Evolutionary conservation across 768 basidiomycete species (phyloP), one percentile per base, ranked within the genome.

Genomic region (Lactarius akahatsu): DNA sequence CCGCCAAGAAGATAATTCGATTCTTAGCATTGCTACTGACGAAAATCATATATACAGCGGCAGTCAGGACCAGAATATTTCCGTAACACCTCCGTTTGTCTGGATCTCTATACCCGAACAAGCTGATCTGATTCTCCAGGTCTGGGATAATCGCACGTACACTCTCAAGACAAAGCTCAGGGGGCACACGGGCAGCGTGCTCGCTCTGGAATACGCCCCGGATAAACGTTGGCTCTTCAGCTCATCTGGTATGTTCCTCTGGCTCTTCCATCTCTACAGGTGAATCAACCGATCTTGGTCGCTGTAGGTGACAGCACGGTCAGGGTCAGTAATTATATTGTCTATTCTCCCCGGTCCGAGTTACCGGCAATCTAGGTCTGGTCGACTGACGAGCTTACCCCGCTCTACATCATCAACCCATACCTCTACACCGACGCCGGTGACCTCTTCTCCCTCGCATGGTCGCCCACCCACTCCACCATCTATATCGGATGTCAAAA

Each of bases 401-500:
- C 85, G 9, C 76, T 96, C 50, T 92, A 90, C 71, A 79, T 92
- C 60, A 81, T 97, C 40, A 80, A 86, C 59, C 92, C 95, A 0
- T 90, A 91, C 72, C 78, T 87, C 52, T 93, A 94, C 70, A 86
- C 86, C 2, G 88, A 86, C 34, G 86, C 94, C 4, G 94, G 94
- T 26, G 94, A 96, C 73, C 82, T 96, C 36, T 96, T 92, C 77
- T 93, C 90, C 43, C 80, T 96, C 0, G 83, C 85, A 0, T 97
- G 91, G 91, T 89, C 86, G 9, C 80, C 86, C 1, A 73, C 80
- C 26, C 78, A 87, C 30, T 86, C 86, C 64, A 89, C 88, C 0
- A 78, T 96, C 36, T 96, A 90, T 74, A 80, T 96, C 41, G 95
- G 95, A 28, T 95, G 93, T 73, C 92, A 97, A 76, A 92, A 94